Percentiles rank a stretch among this genome's conserved stretches.
Conservation (phyloP, 805 yeast genomes). For the Metschnikowia hibisci region DNA sequence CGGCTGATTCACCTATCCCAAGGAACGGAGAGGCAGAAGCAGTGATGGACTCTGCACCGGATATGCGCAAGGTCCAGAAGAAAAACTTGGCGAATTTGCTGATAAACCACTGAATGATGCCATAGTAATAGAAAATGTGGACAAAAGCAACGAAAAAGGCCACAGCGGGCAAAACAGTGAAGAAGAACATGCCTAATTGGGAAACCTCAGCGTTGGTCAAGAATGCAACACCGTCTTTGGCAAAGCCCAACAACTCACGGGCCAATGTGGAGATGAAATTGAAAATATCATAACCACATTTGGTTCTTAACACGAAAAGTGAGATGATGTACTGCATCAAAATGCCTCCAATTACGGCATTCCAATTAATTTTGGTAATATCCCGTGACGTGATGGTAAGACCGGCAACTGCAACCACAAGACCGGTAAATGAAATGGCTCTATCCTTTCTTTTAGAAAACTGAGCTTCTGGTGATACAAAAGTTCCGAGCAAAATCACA, state of each 20-base stretch:
- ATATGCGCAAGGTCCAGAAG: conserved; percentile 55
- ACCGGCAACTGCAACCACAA: conserved; percentile 42
- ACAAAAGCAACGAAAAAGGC: conserved; percentile 61
- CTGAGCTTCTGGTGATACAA: conserved; percentile 45
- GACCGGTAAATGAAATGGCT: conserved; percentile 56
- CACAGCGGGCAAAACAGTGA: conserved; percentile 59
- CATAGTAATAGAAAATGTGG: conserved; percentile 57
- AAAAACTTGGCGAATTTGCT: conserved; percentile 54
- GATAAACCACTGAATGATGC: conserved; percentile 57
- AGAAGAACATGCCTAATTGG: conserved; percentile 45
- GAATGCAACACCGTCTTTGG: conserved; percentile 60
- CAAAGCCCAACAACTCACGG: conserved; percentile 52
- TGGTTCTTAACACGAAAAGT: conserved; percentile 56
- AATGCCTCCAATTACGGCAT: conserved; percentile 56
- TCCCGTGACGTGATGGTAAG: conserved; percentile 46
- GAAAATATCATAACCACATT: conserved; percentile 58
- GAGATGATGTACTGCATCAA: conserved; percentile 59
- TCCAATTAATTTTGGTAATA: conserved; percentile 48
- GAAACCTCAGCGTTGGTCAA: conserved; percentile 43
- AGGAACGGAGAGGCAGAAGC: conserved; percentile 66
- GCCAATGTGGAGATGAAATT: conserved; percentile 57
- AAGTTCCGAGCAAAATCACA: conserved; percentile 52
- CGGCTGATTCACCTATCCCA: conserved; percentile 64
- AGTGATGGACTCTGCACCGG: conserved; percentile 63
- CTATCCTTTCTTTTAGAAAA: conserved; percentile 49